phyloP scores from a whole-genome alignment of 495 filamentous ascomycete genomes.

The Aspergillus saccharolyticus region DNA sequence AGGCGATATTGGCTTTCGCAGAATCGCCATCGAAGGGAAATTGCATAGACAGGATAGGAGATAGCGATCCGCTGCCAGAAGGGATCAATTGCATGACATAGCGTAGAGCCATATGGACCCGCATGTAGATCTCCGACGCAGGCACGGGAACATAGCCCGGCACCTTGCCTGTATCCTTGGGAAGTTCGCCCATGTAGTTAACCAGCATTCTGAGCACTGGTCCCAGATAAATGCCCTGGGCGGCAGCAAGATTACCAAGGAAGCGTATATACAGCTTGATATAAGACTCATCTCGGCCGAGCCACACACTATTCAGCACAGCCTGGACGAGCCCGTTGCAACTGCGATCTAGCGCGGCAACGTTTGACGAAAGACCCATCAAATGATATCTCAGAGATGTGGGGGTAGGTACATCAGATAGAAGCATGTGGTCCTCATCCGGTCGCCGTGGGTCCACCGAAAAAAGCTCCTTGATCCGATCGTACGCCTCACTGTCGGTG shows the following conservation, averaged over 20 bases:
- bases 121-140: conserved; percentile 54
- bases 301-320: conserved; percentile 72
- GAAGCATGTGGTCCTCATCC: conserved; percentile 37
- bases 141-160: conserved; percentile 56
- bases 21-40: conserved; percentile 74
- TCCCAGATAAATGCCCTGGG: conserved; percentile 62
- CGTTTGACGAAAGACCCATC: conserved; percentile 69
- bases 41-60: conserved; percentile 54
- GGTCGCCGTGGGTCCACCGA: conserved; percentile 39
- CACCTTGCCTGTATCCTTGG: conserved; percentile 50
- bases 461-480: conserved; percentile 67
- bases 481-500: conserved; percentile 67
- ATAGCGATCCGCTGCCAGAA: conserved; percentile 65
- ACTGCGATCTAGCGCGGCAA: conserved; percentile 62
- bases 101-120: conserved; percentile 69
- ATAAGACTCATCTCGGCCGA: conserved; percentile 77
- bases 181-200: conserved; percentile 58
- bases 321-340: conserved; percentile 71
- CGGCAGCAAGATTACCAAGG: conserved; percentile 71
- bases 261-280: conserved; percentile 75
- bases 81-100: conserved; percentile 75
- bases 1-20: conserved; percentile 65
- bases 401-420: conserved; percentile 39
- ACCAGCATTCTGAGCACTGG: conserved; percentile 74
- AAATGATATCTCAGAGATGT: conserved; percentile 65